These are phyloP conservation scores for Nothophytophthora sp. DNA, from an alignment of 352 stramenopile genomes.

Conservation along the genomic window DNA sequence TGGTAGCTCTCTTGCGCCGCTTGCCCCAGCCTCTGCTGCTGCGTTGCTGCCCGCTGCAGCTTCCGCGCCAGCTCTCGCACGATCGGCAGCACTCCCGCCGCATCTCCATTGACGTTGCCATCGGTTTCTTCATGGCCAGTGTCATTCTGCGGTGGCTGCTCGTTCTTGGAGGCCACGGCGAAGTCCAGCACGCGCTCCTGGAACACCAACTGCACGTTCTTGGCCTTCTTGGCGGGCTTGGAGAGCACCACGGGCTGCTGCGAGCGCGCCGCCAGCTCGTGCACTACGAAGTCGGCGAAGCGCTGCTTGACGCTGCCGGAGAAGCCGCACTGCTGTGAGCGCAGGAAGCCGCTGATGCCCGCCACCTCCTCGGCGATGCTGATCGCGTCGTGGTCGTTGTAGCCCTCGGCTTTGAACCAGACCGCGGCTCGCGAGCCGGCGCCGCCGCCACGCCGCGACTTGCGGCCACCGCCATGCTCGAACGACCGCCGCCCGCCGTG, in stretches of 20 bases:
- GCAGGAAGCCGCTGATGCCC: slow-evolving; percentile 59
- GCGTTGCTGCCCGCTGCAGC: slow-evolving; percentile 19
- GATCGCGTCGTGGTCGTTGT: slow-evolving; percentile 64
- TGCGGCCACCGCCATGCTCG: slow-evolving; percentile 23
- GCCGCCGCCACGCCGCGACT: slow-evolving; percentile 9
- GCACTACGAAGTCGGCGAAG: slow-evolving; percentile 87
- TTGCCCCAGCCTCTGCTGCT: slow-evolving; percentile 20
- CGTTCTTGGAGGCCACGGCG: background rate
- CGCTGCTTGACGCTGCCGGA: slow-evolving; percentile 77
- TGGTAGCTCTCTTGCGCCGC: slow-evolving; percentile 51
- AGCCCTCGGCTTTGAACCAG: slow-evolving; percentile 63
- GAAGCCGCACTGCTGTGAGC: slow-evolving; percentile 42
- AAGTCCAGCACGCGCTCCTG: slow-evolving; percentile 45
- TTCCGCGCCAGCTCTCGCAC: slow-evolving; percentile 26
- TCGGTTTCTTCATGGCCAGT: no score
- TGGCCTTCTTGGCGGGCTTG: slow-evolving; percentile 40
- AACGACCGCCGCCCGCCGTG: slow-evolving; percentile 19
- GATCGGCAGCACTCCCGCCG: slow-evolving; percentile 3
- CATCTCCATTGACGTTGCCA: no score
- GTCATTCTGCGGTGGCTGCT: slow-evolving; percentile 4
- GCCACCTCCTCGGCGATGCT: slow-evolving; percentile 66
- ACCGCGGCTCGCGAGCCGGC: no score
- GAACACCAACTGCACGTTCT: slow-evolving; percentile 28
- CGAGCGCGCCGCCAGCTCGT: slow-evolving; percentile 45
- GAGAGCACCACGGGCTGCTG: slow-evolving; percentile 35